phyloP scores from a whole-genome alignment of 257 asterid genomes.

The Leptodermis oblonga region DNA sequence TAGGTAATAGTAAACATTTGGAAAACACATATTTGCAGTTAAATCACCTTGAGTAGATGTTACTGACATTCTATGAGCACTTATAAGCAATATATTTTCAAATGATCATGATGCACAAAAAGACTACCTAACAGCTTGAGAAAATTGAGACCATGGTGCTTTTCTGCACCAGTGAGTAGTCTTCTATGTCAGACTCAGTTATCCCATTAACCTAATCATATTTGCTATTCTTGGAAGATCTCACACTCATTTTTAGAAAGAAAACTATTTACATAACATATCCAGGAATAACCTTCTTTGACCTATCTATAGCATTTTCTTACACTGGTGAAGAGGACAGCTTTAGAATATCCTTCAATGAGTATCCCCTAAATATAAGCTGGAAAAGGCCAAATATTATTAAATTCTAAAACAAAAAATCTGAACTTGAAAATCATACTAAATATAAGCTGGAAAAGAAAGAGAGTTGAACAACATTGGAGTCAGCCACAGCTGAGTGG shows the following conservation, averaged over 20 bases:
- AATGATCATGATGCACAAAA: neutral
- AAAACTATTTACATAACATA: neutral
- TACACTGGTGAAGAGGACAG: neutral
- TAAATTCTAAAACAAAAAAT: neutral
- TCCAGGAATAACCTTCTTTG: neutral
- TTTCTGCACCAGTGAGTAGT: slow-evolving; percentile 1
- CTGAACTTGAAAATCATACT: neutral
- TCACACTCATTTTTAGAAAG: neutral
- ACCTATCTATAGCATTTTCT: neutral
- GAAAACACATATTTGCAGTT: neutral
- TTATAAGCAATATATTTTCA: neutral
- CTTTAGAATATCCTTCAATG: neutral
- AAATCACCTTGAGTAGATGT: neutral
- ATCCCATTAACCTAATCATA: slow-evolving; percentile 1
- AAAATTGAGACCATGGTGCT: neutral
- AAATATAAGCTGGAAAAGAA: neutral
- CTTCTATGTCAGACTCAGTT: neutral
- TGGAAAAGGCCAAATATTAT: too few species aligned
- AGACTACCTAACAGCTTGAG: neutral
- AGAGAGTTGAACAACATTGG: neutral
- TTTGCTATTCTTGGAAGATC: neutral
- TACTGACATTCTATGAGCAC: neutral
- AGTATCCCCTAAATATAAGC: neutral
- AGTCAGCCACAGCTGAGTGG: neutral
- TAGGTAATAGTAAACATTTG: neutral